Base-by-base conservation (phyloP, 768 basidiomycete species). In the Russula sp. region DNA sequence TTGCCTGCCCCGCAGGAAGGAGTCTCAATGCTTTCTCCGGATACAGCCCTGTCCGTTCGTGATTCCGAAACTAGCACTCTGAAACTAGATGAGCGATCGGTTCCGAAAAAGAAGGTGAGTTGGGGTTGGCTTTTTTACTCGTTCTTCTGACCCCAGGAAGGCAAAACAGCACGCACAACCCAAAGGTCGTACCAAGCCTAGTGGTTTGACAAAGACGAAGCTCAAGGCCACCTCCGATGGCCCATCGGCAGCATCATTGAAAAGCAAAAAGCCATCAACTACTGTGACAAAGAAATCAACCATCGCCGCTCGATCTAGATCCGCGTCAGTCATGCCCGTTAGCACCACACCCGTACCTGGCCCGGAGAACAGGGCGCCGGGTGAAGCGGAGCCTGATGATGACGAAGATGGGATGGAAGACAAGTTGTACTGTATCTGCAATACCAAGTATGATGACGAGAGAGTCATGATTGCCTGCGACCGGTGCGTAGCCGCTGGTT, bases 401-500 rank as follows among this genome's bases (percentile, higher is more conserved):
- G 78, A 76, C n/a, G 75, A 74, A 14, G 73, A 76, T n/a, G 74
- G 69, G 35, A 71, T 68, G 50, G 80, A 90, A 68, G 86, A 89
- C 69, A 86, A 88, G 73, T 73, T 94, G 55, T 96, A 96, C 69
- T 96, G 94, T 70, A 77, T 96, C 14, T 97, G 94, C 77, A 84
- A 89, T 74, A 90, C 88, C 22, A 82, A 78, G 67, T 95, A 96
- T 67, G 89, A 96, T 66, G 89, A 93, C 72, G 90, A 92, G 71
- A 79, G 83, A 56, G 81, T 88, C 64, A 96, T 96, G 94, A 94
- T 96, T 72, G 94, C 91, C 32, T 96, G 94, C 71, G 94, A 96
- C 77, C 82, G 85, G 91, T 92, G 68, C 58, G 88, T 2, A 0
- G 73, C 47, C 40, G 35, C 52, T 62, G 13, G 27, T 31, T 42